Conservation (phyloP, 2,329 filamentous ascomycete genomes). For the Arthrobotrys conoides region DNA sequence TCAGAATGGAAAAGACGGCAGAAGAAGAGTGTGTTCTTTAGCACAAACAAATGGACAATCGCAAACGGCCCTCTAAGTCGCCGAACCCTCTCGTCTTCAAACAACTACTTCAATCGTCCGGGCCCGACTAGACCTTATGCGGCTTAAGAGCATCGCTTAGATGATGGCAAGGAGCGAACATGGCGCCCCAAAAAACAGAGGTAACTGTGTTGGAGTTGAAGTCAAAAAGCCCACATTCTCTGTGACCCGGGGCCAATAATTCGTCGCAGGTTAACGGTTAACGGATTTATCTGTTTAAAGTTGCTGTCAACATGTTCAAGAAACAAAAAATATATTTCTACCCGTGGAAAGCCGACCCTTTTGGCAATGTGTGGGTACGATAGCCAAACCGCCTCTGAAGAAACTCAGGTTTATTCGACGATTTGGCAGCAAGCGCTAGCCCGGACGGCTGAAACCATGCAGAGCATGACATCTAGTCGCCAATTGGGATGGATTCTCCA, state of each 20-base stretch:
- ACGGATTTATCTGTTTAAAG: too few relatives aligned
- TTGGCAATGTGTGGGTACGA: conserved; percentile 40
- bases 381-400: conserved; percentile 34
- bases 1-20: conserved; percentile 21
- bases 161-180: conserved; percentile 36
- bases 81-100: conserved; percentile 31
- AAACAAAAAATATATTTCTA: background rate
- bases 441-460: conserved; percentile 52
- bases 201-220: conserved; percentile 35
- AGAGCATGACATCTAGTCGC: conserved; percentile 31
- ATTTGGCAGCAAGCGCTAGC: conserved; percentile 46
- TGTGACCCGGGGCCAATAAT: conserved; percentile 9
- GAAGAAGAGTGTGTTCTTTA: conserved; percentile 3
- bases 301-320: background rate
- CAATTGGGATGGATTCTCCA: conserved; percentile 40
- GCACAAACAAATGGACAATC: conserved; percentile 6
- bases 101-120: conserved; percentile 24
- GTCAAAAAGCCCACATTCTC: conserved; percentile 37
- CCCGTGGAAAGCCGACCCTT: conserved; percentile 54
- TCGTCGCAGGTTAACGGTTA: background rate
- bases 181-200: conserved; percentile 35
- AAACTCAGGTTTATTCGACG: conserved; percentile 34
- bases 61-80: conserved; percentile 20
- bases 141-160: conserved; percentile 39
- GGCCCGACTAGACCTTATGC: conserved; percentile 31